phyloP scores from a whole-genome alignment of 1,284 basidiomycete species.

The Moesziomyces antarcticus region DNA sequence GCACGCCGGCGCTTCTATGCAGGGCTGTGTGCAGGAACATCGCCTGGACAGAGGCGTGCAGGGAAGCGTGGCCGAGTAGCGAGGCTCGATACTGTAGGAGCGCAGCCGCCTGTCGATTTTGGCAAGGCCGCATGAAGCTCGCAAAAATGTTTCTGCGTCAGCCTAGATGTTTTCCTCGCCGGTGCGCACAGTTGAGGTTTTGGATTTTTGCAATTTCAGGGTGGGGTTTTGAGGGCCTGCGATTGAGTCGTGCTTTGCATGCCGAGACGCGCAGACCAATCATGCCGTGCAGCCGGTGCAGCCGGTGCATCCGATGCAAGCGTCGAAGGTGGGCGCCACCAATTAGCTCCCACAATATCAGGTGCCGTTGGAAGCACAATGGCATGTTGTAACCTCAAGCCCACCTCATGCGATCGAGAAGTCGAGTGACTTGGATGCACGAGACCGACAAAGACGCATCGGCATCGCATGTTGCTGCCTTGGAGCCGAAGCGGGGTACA shows the following conservation, averaged over 20 bases:
- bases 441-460: neutral
- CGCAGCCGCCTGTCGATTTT: neutral
- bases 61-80: neutral
- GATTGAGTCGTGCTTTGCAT: neutral
- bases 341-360: too few relatives aligned
- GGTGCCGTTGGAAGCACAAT: too few relatives aligned
- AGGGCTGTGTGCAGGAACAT: neutral
- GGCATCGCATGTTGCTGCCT: neutral
- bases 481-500: slow-evolving; percentile 5
- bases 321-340: too few relatives aligned
- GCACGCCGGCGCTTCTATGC: neutral
- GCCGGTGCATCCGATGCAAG: too few relatives aligned
- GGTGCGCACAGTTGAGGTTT: too few relatives aligned
- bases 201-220: too few relatives aligned
- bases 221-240: too few relatives aligned
- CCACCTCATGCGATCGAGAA: too few relatives aligned
- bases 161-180: neutral
- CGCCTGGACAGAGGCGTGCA: neutral
- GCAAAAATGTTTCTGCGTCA: neutral
- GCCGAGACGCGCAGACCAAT: neutral
- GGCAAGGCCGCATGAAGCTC: neutral
- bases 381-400: too few relatives aligned
- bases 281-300: too few relatives aligned
- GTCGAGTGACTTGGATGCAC: neutral
- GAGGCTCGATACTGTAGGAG: neutral